phyloP scores from a whole-genome alignment of 129 eudicot genomes.

The Chrysanthemum lavandulifolium region DNA sequence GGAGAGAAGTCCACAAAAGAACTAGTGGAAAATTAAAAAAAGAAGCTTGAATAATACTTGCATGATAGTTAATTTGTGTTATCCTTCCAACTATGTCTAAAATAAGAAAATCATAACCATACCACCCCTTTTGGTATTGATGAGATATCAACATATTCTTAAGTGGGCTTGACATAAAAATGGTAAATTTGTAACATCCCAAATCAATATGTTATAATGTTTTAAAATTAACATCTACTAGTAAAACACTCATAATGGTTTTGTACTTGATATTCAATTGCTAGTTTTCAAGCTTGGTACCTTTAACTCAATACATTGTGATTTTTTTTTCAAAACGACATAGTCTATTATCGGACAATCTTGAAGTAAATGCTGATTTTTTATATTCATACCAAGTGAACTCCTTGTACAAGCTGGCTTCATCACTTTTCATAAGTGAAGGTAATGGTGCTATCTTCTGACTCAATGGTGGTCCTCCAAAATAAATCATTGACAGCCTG shows the following conservation, averaged over 20 bases:
- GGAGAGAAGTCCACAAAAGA: constrained; percentile 12
- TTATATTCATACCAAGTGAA: constrained; percentile 89
- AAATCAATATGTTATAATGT: too few species aligned
- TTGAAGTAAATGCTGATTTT: constrained; percentile 61
- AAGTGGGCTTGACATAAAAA: background rate
- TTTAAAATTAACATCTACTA: too few species aligned
- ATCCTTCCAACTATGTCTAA: background rate
- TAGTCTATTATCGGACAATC: constrained; percentile 69
- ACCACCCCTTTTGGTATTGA: background rate
- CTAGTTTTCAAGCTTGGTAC: constrained; percentile 12
- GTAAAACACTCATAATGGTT: too few species aligned
- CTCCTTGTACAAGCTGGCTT: constrained; percentile 83
- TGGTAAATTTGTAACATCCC: constrained; percentile 1
- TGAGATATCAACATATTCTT: constrained; percentile 12
- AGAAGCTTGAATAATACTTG: background rate
- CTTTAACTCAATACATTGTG: background rate
- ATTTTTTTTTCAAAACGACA: constrained; percentile 56
- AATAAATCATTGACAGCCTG: constrained; percentile 82
- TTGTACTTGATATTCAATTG: background rate
- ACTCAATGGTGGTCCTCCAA: constrained; percentile 88
- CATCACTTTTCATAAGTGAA: constrained; percentile 60
- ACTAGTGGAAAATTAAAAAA: constrained; percentile 7
- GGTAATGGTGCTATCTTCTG: constrained; percentile 83
- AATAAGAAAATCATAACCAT: constrained; percentile 13
- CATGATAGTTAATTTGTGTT: background rate